Percentiles rank a stretch among this genome's conserved stretches.
Conservation (phyloP, 2,329 filamentous ascomycete genomes). For the Alternaria triticina region DNA sequence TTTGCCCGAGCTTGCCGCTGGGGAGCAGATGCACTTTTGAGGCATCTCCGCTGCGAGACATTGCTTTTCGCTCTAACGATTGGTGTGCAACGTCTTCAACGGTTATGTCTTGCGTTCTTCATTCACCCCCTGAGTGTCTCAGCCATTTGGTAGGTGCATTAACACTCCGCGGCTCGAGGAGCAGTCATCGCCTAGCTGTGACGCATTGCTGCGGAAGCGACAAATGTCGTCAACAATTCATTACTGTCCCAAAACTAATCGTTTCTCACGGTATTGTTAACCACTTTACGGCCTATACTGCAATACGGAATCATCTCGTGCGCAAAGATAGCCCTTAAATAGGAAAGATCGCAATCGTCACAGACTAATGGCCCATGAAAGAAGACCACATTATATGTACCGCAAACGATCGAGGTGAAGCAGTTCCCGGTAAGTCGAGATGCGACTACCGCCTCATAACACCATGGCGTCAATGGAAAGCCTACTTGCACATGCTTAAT, state of each 20-base stretch:
- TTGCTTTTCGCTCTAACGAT: conserved; percentile 24
- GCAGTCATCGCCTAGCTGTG: background rate
- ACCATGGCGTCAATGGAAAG: background rate
- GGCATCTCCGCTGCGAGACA: conserved; percentile 24
- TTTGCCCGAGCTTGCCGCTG: conserved; percentile 12
- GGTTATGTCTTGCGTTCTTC: conserved; percentile 32
- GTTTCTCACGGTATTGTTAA: no score
- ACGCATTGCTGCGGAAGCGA: background rate
- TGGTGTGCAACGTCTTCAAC: conserved; percentile 36
- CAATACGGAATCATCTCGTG: no score
- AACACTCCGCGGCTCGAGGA: background rate
- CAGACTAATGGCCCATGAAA: background rate
- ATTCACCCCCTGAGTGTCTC: conserved; percentile 21
- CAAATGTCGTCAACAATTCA: background rate
- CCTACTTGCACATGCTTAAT: background rate
- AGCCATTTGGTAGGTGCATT: conserved; percentile 5
- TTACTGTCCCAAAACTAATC: background rate
- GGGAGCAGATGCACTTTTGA: conserved; percentile 3
- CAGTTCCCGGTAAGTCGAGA: background rate
- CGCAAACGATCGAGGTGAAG: no score
- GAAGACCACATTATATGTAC: background rate
- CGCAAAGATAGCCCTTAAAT: no score
- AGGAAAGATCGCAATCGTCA: no score
- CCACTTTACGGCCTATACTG: no score
- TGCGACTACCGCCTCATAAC: background rate